phyloP scores from a whole-genome alignment of 768 basidiomycete species.

The Pisolithus sp. region DNA sequence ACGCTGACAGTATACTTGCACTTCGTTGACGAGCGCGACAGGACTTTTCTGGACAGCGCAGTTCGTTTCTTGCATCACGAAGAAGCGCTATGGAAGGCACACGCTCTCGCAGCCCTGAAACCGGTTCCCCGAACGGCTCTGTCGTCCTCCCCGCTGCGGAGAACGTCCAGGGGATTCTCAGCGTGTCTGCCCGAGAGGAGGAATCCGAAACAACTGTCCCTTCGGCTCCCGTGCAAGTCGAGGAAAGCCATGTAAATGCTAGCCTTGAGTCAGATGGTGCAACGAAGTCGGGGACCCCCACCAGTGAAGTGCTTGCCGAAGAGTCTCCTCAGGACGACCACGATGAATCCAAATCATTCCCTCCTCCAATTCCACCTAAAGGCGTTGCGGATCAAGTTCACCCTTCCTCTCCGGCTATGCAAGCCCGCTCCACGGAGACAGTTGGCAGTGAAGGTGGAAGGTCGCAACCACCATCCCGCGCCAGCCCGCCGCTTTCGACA shows the following conservation, averaged over 20 bases:
- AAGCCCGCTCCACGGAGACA: slow-evolving; percentile 5
- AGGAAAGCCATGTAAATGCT: background rate
- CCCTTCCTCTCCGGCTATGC: slow-evolving; percentile 3
- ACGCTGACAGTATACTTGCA: too few relatives aligned
- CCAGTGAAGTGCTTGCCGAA: background rate
- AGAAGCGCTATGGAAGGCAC: slow-evolving; percentile 12
- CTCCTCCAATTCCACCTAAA: slow-evolving; percentile 1
- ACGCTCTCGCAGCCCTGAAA: background rate
- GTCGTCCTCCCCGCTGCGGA: slow-evolving; percentile 9
- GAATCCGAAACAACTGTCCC: background rate
- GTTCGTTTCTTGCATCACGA: background rate
- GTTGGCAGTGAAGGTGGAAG: slow-evolving; percentile 11
- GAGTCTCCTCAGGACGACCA: background rate
- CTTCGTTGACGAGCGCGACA: background rate
- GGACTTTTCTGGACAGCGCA: background rate
- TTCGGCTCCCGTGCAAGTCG: background rate
- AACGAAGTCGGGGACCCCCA: background rate
- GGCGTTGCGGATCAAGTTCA: slow-evolving; percentile 2
- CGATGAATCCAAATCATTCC: background rate
- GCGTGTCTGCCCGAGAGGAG: slow-evolving; percentile 3
- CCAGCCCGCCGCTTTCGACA: slow-evolving; percentile 10
- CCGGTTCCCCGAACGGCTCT: slow-evolving; percentile 2
- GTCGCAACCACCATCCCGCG: slow-evolving; percentile 16
- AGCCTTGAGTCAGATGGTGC: too few relatives aligned
- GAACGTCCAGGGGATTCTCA: background rate